Evolutionary conservation across 306 rosid genomes (phyloP), one percentile per base, ranked within the genome.

Genomic region (Gastrolobium villosum): DNA sequence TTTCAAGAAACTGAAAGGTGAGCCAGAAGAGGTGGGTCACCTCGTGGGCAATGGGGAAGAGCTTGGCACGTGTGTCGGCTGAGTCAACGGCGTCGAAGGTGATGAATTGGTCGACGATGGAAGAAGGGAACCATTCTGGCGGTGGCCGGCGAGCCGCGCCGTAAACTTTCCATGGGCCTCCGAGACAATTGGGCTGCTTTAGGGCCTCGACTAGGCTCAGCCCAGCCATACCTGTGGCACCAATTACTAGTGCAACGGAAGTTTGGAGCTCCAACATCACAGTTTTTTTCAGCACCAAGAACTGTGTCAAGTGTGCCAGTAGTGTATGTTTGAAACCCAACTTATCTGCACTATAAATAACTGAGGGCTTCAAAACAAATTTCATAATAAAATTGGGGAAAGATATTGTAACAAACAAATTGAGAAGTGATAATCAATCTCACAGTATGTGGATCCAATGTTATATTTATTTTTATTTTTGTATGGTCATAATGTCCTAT

Each of bases 1-100:
- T 71, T 8, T 9, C 56, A 2, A 3, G 41, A 15, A 44, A 0
- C 10, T 82, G 84, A 0, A 87, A 30, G 9, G 73, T 54, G 10
- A 75, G 30, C 90, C 88, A 84, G 52, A 84, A 87, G 2, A 87
- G 60, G 55, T 82, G 83, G 1, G 90, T 79, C 73, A 84, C 50
- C 6, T 84, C 78, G 59, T 63, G 7, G 3, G 90, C 75, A 0
- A 87, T 26, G 0, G 83, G 74, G 39, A 45, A 14, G 50, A 87
- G 88, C 32, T 75, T 81, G 64, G 78, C 44, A 2, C 5, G 50
- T 0, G 86, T 75, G 76, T 53, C 68, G 5, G 44, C n/a, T 10
- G 31, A 14, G 80, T 71, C 53, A 1, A n/a, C 11, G 53, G 83
- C 85, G 26, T 84, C 81, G 28, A 82, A 46, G 26, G 85, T n/a